Percentiles rank a stretch among this genome's conserved stretches.
These are phyloP conservation scores for Corymbia calophylla DNA, from an alignment of 441 rosid species.

Conservation along the genomic window DNA sequence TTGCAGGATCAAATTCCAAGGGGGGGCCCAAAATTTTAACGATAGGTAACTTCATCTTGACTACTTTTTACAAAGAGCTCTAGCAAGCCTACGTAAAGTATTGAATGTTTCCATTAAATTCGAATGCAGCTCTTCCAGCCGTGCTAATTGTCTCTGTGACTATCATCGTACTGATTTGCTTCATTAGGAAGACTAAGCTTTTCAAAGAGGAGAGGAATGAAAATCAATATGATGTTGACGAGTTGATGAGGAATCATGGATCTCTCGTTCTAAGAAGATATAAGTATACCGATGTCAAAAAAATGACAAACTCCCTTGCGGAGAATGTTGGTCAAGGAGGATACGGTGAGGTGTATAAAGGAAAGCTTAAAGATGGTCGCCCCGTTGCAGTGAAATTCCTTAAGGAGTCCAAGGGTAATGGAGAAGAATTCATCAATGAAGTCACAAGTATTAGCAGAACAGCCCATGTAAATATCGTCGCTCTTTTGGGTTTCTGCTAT, in stretches of 20 bases:
- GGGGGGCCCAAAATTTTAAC: not conserved
- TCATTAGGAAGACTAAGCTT: not conserved
- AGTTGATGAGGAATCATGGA: not conserved
- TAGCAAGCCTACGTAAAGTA: not conserved
- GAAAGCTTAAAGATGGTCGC: slow-evolving; percentile 19
- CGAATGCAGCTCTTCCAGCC: not conserved
- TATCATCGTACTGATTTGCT: not conserved
- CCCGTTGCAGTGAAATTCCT: slow-evolving; percentile 39
- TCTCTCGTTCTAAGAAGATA: not conserved
- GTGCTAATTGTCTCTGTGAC: not conserved
- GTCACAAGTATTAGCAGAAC: slow-evolving; percentile 6
- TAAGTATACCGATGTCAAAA: slow-evolving; percentile 12
- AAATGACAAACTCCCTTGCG: slow-evolving; percentile 21
- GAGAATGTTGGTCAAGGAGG: slow-evolving; percentile 38
- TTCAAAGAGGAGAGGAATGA: too few relatives aligned
- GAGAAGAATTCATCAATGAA: slow-evolving; percentile 19
- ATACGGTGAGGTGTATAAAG: slow-evolving; percentile 33
- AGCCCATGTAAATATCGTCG: slow-evolving; percentile 3
- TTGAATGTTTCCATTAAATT: not conserved
- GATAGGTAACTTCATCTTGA: not conserved
- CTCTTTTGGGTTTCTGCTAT: slow-evolving; percentile 21
- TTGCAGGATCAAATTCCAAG: not conserved
- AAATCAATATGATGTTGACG: not conserved
- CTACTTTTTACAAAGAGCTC: not conserved
- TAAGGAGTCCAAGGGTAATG: slow-evolving; percentile 8